Conservation (phyloP, 176 grass and related monocot genomes). For the Aegilops bicornis region DNA sequence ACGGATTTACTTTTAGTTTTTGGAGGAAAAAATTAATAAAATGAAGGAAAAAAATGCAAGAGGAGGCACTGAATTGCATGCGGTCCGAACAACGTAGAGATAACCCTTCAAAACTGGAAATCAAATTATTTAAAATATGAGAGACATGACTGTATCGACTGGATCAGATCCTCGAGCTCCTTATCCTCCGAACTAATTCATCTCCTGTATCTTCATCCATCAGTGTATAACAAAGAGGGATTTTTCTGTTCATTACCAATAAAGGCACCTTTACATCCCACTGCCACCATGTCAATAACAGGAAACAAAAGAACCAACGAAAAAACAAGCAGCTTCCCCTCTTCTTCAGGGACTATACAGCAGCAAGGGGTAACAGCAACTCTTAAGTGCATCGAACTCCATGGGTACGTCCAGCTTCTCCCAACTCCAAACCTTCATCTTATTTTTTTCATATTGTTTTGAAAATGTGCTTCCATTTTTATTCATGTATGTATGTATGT, state of each 20-base stretch:
- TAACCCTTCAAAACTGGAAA: too few species aligned
- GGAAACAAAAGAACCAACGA: conserved; percentile 8
- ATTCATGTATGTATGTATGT: too few species aligned
- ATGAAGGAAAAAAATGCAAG: too few species aligned
- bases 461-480: too few species aligned
- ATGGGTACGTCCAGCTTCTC: not conserved
- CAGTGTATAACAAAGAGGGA: not conserved
- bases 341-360: not conserved
- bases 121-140: too few species aligned
- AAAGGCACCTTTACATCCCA: not conserved
- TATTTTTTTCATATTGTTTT: too few species aligned
- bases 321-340: not conserved
- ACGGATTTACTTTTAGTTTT: too few species aligned
- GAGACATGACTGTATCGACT: too few species aligned
- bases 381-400: not conserved
- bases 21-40: too few species aligned
- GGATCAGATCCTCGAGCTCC: not conserved
- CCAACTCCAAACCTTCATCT: not conserved
- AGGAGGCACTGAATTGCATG: too few species aligned
- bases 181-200: not conserved
- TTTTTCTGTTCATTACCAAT: not conserved
- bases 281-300: not conserved
- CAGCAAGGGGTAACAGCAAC: not conserved
- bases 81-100: too few species aligned
- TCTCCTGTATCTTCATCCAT: conserved; percentile 6